These are phyloP conservation scores for Monascus ruber DNA, from an alignment of 2,329 filamentous ascomycete genomes.

Conservation along the genomic window DNA sequence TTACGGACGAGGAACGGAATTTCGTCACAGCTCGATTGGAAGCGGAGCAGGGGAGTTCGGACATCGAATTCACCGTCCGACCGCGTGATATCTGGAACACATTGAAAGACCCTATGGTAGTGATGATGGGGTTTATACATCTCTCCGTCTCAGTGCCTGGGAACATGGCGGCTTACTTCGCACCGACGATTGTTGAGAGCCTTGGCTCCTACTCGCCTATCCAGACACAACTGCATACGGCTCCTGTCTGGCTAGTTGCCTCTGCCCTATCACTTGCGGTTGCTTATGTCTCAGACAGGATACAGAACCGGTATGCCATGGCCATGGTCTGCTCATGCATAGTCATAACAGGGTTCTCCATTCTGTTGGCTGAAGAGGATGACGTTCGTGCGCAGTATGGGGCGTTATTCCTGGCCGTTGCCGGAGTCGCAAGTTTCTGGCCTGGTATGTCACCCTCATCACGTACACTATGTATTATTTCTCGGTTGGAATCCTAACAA, in stretches of 20 bases:
- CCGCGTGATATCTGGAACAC: conserved; percentile 32
- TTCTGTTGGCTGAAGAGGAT: conserved; percentile 15
- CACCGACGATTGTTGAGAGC: conserved; percentile 35
- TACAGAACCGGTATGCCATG: conserved; percentile 20
- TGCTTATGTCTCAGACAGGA: conserved; percentile 15
- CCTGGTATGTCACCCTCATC: conserved; percentile 7
- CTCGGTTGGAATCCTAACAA: not conserved
- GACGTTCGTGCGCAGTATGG: conserved; percentile 15
- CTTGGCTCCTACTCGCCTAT: conserved; percentile 38
- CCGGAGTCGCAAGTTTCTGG: conserved; percentile 12
- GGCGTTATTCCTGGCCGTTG: conserved; percentile 14
- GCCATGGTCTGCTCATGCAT: conserved; percentile 16
- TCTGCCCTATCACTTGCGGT: conserved; percentile 22
- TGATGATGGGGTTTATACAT: conserved; percentile 42
- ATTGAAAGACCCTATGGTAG: conserved; percentile 39
- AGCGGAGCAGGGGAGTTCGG: conserved; percentile 37
- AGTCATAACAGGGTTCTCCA: conserved; percentile 18
- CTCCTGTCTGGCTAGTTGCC: conserved; percentile 32
- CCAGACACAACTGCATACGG: conserved; percentile 43
- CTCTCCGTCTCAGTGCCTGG: conserved; percentile 36
- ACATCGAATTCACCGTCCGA: conserved; percentile 33
- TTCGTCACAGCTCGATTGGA: conserved; percentile 37
- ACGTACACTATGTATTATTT: not conserved
- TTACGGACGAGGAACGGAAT: conserved; percentile 33
- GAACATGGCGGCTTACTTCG: conserved; percentile 37